phyloP scores from a whole-genome alignment of 2,329 filamentous ascomycete genomes.

The Penicillium brasilianum region DNA sequence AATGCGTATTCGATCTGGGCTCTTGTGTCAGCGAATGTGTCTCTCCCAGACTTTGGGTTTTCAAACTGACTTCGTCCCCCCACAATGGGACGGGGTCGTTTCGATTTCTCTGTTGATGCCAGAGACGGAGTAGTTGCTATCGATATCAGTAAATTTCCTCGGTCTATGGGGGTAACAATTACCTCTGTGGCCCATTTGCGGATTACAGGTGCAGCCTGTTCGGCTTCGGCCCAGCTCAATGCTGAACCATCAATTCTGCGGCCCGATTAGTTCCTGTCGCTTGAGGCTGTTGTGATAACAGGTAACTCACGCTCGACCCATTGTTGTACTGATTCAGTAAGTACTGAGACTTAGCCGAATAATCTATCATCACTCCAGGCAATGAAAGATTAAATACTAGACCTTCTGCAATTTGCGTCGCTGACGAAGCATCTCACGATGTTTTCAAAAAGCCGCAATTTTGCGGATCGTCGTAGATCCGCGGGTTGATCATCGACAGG shows the following conservation, averaged over 20 bases:
- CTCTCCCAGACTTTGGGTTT: fast-evolving
- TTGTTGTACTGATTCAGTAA: not conserved
- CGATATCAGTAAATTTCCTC: not conserved
- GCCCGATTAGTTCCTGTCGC: not conserved
- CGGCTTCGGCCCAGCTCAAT: conserved; percentile 13
- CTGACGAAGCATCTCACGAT: not conserved
- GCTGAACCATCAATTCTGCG: conserved; percentile 11
- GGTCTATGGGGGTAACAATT: not conserved
- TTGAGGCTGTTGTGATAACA: not conserved
- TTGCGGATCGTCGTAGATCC: not conserved
- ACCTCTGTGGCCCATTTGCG: conserved; percentile 19
- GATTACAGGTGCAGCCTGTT: conserved; percentile 11
- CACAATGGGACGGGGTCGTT: not conserved
- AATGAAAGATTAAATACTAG: not conserved
- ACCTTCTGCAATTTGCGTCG: not conserved
- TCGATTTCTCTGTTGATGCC: conserved; percentile 5
- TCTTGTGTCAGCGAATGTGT: not conserved
- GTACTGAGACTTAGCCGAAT: not conserved
- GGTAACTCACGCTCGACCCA: not conserved
- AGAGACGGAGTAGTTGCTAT: not conserved
- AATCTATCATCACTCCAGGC: not conserved
- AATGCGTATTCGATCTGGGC: not conserved
- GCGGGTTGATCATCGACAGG: not conserved
- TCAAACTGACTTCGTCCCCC: not conserved
- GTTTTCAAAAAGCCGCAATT: not conserved